Conservation (phyloP, 1,139 yeast genomes). For the Saccharomyces hybrid region DNA sequence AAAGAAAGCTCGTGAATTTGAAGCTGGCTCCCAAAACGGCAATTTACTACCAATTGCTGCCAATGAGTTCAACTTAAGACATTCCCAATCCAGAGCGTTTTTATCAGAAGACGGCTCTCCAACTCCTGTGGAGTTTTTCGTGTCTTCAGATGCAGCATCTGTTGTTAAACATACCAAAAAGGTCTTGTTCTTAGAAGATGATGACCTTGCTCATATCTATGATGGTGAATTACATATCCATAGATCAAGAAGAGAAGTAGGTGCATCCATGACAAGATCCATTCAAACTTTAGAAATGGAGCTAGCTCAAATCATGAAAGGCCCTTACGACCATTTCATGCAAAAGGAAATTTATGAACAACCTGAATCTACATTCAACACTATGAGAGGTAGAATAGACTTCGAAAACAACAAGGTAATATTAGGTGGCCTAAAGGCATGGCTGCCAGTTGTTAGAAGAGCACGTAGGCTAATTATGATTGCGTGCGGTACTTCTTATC, state of each 20-base stretch:
- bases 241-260: conserved; percentile 86
- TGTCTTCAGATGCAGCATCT: conserved; percentile 96
- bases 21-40: conserved; percentile 29
- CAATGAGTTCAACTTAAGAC: conserved; percentile 51
- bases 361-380: conserved; percentile 95
- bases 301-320: conserved; percentile 96
- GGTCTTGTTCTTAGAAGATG: conserved; percentile 93
- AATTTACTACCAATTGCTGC: conserved; percentile 40
- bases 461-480: conserved; percentile 96
- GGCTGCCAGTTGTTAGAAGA: conserved; percentile 83
- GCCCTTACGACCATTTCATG: conserved; percentile 94
- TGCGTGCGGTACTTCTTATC: conserved; percentile 99
- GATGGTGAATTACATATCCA: conserved; percentile 98
- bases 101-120: conserved; percentile 87
- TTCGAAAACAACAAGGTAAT: conserved; percentile 70
- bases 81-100: conserved; percentile 90
- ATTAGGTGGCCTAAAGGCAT: conserved; percentile 84
- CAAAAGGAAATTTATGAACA: conserved; percentile 98
- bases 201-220: conserved; percentile 96
- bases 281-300: conserved; percentile 97
- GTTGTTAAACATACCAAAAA: conserved; percentile 95
- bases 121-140: conserved; percentile 90
- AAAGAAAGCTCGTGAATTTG: conserved; percentile 18
- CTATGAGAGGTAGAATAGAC: conserved; percentile 99
- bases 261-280: conserved; percentile 87